Conservation (phyloP, 2,329 filamentous ascomycete genomes). For the Curvularia hawaiiensis region DNA sequence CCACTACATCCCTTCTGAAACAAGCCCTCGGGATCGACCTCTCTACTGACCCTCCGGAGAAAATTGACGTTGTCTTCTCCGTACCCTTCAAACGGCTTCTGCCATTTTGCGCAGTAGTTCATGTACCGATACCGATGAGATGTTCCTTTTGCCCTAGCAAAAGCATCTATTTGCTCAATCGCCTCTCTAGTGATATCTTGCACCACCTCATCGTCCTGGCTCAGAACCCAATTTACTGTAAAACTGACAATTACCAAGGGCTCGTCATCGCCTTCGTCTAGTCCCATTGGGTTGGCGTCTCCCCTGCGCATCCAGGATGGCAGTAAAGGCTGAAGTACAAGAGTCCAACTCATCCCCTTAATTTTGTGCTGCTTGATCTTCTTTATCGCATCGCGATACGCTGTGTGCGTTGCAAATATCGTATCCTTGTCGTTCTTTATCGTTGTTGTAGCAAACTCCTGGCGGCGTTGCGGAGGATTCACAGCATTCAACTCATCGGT, state of each 20-base stretch:
- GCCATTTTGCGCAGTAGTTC: conserved; percentile 47
- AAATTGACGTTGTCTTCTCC: conserved; percentile 35
- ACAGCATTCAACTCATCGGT: conserved; percentile 41
- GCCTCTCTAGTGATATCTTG: conserved; percentile 28
- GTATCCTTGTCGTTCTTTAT: conserved; percentile 44
- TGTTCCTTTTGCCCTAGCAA: conserved; percentile 27
- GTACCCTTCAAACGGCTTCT: conserved; percentile 44
- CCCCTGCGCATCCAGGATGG: conserved; percentile 24
- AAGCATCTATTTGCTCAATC: conserved; percentile 42
- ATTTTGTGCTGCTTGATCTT: conserved; percentile 28
- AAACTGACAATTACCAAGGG: conserved; percentile 43
- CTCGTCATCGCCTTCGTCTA: conserved; percentile 21
- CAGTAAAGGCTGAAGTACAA: conserved; percentile 29
- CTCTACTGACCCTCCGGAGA: conserved; percentile 34
- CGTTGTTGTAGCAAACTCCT: conserved; percentile 45
- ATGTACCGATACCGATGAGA: conserved; percentile 34
- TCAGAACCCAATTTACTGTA: conserved; percentile 41
- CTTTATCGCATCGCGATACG: conserved; percentile 35
- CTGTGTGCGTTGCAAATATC: conserved; percentile 31
- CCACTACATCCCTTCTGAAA: conserved; percentile 45
- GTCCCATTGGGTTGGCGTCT: conserved; percentile 20
- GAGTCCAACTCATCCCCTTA: conserved; percentile 42
- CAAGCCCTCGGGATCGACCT: conserved; percentile 44
- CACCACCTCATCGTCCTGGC: conserved; percentile 35
- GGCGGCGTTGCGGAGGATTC: conserved; percentile 23